phyloP scores from a whole-genome alignment of 2,329 filamentous ascomycete genomes.

The Fusarium sp. region DNA sequence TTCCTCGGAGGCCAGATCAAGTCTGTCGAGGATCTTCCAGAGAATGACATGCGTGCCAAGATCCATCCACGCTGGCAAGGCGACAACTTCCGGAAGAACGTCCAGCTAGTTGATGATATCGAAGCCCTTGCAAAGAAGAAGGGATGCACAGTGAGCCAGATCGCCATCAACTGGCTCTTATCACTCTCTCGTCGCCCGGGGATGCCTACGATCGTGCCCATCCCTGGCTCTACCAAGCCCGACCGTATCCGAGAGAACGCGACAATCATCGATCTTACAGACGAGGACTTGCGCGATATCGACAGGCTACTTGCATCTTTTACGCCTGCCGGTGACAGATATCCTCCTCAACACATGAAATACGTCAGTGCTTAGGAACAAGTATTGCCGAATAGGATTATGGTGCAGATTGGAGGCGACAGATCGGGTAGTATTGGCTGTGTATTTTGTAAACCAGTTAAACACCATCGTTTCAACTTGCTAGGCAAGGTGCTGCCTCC shows the following conservation, averaged over 20 bases:
- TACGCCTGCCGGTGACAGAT: conserved; percentile 59
- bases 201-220: conserved; percentile 69
- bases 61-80: conserved; percentile 67
- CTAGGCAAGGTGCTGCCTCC: background rate
- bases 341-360: conserved; percentile 48
- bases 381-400: background rate
- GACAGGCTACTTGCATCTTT: conserved; percentile 60
- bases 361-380: conserved; percentile 25
- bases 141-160: conserved; percentile 68
- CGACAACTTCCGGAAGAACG: conserved; percentile 70
- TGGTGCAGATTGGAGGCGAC: background rate
- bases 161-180: conserved; percentile 72
- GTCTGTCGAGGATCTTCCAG: conserved; percentile 62
- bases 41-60: conserved; percentile 56
- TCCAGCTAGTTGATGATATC: conserved; percentile 67
- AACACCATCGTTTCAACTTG: background rate
- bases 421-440: background rate
- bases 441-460: background rate
- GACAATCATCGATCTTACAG: conserved; percentile 58
- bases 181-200: conserved; percentile 60
- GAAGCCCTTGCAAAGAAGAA: conserved; percentile 68
- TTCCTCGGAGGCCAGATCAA: conserved; percentile 65
- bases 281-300: conserved; percentile 62
- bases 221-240: conserved; percentile 70
- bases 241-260: conserved; percentile 70